These are phyloP conservation scores for Tulasnella sp. DNA, from an alignment of 768 basidiomycete genomes.

Conservation along the genomic window DNA sequence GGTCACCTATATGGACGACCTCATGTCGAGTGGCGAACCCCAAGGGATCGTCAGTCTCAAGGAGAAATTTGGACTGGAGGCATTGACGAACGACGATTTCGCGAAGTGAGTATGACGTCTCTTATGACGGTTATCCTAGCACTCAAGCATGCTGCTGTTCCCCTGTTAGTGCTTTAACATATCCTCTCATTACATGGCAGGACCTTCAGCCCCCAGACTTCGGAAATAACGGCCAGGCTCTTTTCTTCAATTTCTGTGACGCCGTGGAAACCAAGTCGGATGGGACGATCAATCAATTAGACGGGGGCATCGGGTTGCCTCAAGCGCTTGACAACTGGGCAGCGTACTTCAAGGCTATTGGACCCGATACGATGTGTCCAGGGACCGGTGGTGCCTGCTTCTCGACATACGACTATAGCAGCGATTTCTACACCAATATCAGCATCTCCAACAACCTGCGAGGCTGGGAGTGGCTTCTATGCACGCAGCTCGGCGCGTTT, in stretches of 20 bases:
- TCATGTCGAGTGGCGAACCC: neutral
- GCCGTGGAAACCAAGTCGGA: constrained; percentile 15
- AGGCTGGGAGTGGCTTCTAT: constrained; percentile 17
- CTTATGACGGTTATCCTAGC: too few species aligned
- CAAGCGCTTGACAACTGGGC: constrained; percentile 16
- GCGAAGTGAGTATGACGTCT: too few species aligned
- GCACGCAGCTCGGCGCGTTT: constrained; percentile 20
- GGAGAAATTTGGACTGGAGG: neutral
- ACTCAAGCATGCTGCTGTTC: neutral
- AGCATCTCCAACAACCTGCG: constrained; percentile 1
- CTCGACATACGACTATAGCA: constrained; percentile 19
- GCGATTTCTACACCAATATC: neutral
- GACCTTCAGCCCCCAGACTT: constrained; percentile 7
- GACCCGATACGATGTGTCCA: neutral
- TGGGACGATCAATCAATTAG: neutral
- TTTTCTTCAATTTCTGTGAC: constrained; percentile 29
- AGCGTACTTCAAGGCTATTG: constrained; percentile 12
- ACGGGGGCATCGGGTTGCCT: constrained; percentile 1
- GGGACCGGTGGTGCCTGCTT: constrained; percentile 15
- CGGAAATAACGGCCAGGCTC: neutral
- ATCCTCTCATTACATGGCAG: constrained; percentile 18
- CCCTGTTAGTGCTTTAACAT: neutral
- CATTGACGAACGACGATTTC: constrained; percentile 7
- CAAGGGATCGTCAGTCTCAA: neutral
- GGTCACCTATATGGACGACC: neutral